Percentiles rank a stretch among this genome's conserved stretches.
These are phyloP conservation scores for Aristolochia contorta DNA, from an alignment of 164 flowering plant species.

Conservation along the genomic window DNA sequence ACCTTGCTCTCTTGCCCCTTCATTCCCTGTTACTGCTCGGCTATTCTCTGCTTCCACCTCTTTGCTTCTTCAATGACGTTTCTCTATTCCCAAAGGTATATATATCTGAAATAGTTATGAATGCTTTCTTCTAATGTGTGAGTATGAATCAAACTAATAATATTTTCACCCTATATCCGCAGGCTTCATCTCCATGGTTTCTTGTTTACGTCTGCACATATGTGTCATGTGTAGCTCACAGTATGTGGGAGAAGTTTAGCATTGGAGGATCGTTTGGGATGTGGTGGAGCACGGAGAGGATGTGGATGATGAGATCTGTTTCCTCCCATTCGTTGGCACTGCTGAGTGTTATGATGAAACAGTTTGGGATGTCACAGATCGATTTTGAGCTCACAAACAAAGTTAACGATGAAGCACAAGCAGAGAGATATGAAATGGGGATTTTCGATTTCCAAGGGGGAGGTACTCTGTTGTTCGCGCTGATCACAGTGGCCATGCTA, in stretches of 20 bases:
- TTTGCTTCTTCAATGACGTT: constrained; percentile 16
- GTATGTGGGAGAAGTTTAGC: constrained; percentile 8
- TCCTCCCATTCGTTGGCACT: constrained; percentile 12
- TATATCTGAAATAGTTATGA: not conserved
- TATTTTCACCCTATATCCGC: not conserved
- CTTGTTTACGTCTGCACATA: constrained; percentile 4
- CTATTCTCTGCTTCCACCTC: constrained; percentile 11
- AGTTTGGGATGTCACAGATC: constrained; percentile 13
- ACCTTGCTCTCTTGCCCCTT: constrained; percentile 4
- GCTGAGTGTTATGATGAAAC: constrained; percentile 8
- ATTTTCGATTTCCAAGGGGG: constrained; percentile 24
- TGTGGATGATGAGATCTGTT: constrained; percentile 15
- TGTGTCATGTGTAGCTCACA: constrained; percentile 8
- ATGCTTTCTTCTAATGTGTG: no score
- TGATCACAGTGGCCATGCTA: constrained; percentile 10
- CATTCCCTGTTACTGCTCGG: constrained; percentile 1
- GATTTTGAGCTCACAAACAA: constrained; percentile 28
- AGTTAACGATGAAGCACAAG: constrained; percentile 15
- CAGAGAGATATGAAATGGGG: constrained; percentile 15
- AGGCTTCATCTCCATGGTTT: constrained; percentile 26
- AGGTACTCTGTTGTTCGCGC: constrained; percentile 15
- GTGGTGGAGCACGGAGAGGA: constrained; percentile 17
- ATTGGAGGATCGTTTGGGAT: constrained; percentile 11
- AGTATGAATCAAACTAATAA: not conserved
- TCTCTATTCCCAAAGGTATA: constrained; percentile 15